These are phyloP conservation scores for Kazachstania viticola DNA, from an alignment of 805 yeast genomes.

Conservation along the genomic window DNA sequence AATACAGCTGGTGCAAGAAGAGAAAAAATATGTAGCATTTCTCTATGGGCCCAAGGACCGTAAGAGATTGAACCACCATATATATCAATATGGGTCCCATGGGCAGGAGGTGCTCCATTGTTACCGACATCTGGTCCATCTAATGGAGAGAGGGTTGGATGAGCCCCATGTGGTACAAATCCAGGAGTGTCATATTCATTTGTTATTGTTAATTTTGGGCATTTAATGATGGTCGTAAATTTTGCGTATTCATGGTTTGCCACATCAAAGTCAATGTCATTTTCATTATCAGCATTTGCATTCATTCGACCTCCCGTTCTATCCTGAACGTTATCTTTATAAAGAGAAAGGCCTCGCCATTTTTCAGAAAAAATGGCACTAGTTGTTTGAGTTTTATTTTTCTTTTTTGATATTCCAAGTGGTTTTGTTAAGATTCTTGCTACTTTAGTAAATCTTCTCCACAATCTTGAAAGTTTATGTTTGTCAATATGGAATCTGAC, in stretches of 20 bases:
- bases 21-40: slow-evolving; percentile 51
- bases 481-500: slow-evolving; percentile 11
- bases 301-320: not conserved
- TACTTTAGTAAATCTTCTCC: slow-evolving; percentile 12
- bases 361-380: slow-evolving; percentile 18
- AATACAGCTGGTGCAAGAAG: slow-evolving; percentile 59
- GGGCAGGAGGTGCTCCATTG: slow-evolving; percentile 44
- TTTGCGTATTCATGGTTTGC: slow-evolving; percentile 67
- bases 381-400: slow-evolving; percentile 3
- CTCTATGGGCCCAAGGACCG: slow-evolving; percentile 96
- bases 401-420: slow-evolving; percentile 1
- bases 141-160: slow-evolving; percentile 19
- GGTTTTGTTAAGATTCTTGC: slow-evolving; percentile 6
- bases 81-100: slow-evolving; percentile 50
- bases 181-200: slow-evolving; percentile 74
- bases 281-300: slow-evolving; percentile 24
- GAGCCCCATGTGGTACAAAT: slow-evolving; percentile 32
- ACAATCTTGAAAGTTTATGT: slow-evolving; percentile 13
- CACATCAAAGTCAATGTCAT: slow-evolving; percentile 24
- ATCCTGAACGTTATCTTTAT: slow-evolving; percentile 31
- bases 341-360: slow-evolving; percentile 77
- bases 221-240: slow-evolving; percentile 55
- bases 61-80: slow-evolving; percentile 59
- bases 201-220: slow-evolving; percentile 40
- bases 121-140: slow-evolving; percentile 48